Conservation (phyloP, 108 stramenopile species). For the Nitzschia palea region DNA sequence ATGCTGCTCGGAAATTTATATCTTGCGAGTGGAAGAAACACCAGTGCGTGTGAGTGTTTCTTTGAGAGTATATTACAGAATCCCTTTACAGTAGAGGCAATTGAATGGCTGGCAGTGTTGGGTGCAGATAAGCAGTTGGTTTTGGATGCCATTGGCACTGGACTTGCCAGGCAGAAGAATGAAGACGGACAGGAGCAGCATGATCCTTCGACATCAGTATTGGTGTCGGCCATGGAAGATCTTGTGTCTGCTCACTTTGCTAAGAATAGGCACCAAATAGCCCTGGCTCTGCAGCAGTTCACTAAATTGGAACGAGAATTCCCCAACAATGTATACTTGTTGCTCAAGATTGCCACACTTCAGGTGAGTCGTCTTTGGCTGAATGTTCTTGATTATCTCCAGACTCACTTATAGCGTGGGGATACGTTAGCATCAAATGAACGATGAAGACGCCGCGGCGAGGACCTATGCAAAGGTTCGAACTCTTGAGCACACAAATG, state of each 20-base stretch:
- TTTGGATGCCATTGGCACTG: constrained; percentile 40
- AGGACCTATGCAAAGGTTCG: constrained; percentile 53
- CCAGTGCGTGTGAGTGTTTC: constrained; percentile 56
- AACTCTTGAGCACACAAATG: constrained; percentile 44
- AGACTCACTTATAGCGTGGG: not conserved
- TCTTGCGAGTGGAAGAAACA: constrained; percentile 41
- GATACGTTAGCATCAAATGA: constrained; percentile 52
- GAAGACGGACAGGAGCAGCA: not conserved
- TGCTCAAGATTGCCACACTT: constrained; percentile 62
- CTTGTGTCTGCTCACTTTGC: constrained; percentile 43
- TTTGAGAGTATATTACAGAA: constrained; percentile 54
- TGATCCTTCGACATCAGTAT: not conserved
- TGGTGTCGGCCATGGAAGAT: constrained; percentile 23
- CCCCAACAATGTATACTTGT: constrained; percentile 70
- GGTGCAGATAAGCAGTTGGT: constrained; percentile 42
- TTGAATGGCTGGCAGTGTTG: constrained; percentile 49
- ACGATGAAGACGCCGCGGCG: constrained; percentile 54
- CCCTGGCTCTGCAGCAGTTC: constrained; percentile 51
- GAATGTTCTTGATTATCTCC: not conserved
- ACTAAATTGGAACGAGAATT: constrained; percentile 56
- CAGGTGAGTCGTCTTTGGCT: constrained; percentile 35
- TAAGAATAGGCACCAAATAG: constrained; percentile 37
- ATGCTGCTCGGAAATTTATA: constrained; percentile 77
- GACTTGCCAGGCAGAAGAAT: constrained; percentile 19
- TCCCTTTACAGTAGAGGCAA: constrained; percentile 75